Percentiles rank a stretch among this genome's conserved stretches.
These are phyloP conservation scores for Neurospora tetraspora DNA, from an alignment of 495 filamentous ascomycete genomes.

Conservation along the genomic window DNA sequence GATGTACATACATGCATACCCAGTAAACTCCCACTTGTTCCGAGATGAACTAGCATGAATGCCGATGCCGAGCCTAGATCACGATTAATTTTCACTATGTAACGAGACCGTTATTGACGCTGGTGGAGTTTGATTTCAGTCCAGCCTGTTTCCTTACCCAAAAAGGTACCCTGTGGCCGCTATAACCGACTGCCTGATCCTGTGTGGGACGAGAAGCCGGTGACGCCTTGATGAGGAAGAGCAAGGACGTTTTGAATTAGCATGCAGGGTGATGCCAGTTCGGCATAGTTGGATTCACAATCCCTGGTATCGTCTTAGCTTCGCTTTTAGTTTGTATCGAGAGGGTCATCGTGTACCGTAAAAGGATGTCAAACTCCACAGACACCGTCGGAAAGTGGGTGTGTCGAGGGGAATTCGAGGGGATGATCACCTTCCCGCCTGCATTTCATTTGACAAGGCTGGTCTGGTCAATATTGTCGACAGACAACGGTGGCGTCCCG, in stretches of 20 bases:
- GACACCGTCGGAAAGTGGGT: background rate
- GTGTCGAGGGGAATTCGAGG: background rate
- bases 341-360: background rate
- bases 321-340: background rate
- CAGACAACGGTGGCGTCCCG: background rate
- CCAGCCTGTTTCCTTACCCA: background rate
- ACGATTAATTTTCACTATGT: background rate
- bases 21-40: background rate
- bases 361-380: background rate
- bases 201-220: background rate
- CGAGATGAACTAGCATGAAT: background rate
- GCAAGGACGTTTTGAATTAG: background rate
- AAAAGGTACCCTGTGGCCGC: background rate
- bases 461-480: background rate
- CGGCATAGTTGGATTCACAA: background rate
- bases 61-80: background rate
- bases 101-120: background rate
- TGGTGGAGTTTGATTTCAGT: background rate
- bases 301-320: background rate
- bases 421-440: background rate
- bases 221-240: background rate
- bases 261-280: background rate
- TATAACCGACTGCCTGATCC: background rate
- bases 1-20: background rate
- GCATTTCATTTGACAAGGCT: background rate